Base-by-base conservation (phyloP, 768 basidiomycete genomes). In the Mycena capillaripes region DNA sequence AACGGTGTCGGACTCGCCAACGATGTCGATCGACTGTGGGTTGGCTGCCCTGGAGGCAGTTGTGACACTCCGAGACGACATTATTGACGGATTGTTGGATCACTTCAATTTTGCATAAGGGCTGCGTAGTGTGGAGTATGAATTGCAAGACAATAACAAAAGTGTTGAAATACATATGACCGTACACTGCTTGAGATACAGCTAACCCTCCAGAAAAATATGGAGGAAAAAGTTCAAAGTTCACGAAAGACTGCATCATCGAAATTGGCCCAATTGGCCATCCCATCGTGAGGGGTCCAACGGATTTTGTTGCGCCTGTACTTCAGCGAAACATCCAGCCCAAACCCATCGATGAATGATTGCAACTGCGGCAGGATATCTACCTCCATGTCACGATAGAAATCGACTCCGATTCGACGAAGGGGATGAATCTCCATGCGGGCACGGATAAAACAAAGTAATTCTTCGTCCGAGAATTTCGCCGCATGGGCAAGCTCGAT, bases 21-120 rank as follows among this genome's bases (percentile, higher is more conserved):
- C 73, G 4, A 84, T 89, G 74, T 79, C 82, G 42, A 66, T 87
- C 23, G 81, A 81, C 25, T 89, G 88, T 71, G 84, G 84, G 56
- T 77, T 88, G 78, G 78, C 82, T 27, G 87, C 86, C 21, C 74
- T 89, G 70, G 87, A 89, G 74, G 81, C 82, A 14, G 82, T 87
- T 21, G 81, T 81, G 36, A 71, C 73, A 42, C 75, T 79, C 25
- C 79, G 86, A 69, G 86, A 88, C 65, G 81, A 83, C 29, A 81
- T 88, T 57, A 81, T 87, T 23, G 80, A 82, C 16, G 80, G 81
- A 2, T 64, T 88, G 57, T 69, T 82, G 59, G 77, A 79, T 46
- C 83, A 86, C 76, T 88, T 88, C 42, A 21, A 21, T 19, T 70
- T 27, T 44, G 4, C 59, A 4, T 25, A 29, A 29, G 19, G 59